Evolutionary conservation across 2,329 filamentous ascomycete genomes (phyloP), one percentile per base, ranked within the genome.

Genomic region (Bipolaris zeicola): DNA sequence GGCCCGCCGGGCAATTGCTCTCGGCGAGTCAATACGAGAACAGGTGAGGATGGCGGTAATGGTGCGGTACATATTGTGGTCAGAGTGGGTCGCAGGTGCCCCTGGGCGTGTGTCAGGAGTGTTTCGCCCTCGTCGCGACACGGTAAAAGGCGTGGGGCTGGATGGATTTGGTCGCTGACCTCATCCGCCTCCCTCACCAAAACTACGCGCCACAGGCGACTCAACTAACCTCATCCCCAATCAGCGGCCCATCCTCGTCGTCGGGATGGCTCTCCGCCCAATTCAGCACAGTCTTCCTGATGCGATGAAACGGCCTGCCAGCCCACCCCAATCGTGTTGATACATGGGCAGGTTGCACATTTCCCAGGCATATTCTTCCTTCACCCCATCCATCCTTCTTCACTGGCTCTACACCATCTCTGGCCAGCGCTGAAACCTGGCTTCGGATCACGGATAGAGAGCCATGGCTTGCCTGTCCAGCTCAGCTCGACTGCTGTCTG

Each of bases 361-460:
- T 45, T 50, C 39, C 58, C 52, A 42, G 52, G 52, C 55, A 50
- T 50, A 50, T 33, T 51, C 50, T 59, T 51, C 55, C 58, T 62
- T 50, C 55, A 58, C 52, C 59, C 49, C 53, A 52, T 60, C 49
- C 53, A 52, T 67, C 51, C 55, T 58, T 59, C 51, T 61, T 57
- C 50, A 61, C 58, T 63, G 61, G 48, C 66, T 59, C 52, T 52
- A 57, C 58, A 44, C 62, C 64, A 58, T 59, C 71, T 63, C 62
- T 57, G 67, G 67, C 47, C 50, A 55, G 65, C 55, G 49, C 57
- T 69, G 67, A 68, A 69, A 67, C 67, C 58, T 52, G 60, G 58
- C 62, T 64, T 65, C 64, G 59, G 49, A 55, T 66, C 64, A 66
- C 63, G 64, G 65, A 64, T 61, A 64, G 65, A 64, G 61, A 62